Evolutionary conservation across 139 green algal genomes (phyloP), one percentile per base, ranked within the genome.

Genomic region (Chlorella sp.): DNA sequence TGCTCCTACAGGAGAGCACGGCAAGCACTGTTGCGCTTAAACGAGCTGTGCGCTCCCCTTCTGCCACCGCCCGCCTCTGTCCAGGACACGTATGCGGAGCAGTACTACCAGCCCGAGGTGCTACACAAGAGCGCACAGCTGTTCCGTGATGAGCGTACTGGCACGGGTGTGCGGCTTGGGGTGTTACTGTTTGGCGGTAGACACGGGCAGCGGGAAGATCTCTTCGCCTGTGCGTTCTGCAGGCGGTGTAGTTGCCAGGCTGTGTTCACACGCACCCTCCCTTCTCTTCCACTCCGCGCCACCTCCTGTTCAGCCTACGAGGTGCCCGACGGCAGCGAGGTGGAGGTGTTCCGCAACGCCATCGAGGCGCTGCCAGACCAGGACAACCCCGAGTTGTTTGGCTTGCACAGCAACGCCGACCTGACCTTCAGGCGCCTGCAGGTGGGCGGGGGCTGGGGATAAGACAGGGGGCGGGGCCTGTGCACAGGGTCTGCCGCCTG

Each of bases 401-500:
- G 97, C 15, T 90, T 99, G 90, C 95, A 99, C 88, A 87, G 94
- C 78, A 98, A 98, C 84, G 97, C 97, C 0, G 97, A 98, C 89
- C 91, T 99, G 41, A 98, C 96, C 55, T 99, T 98, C 94, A 91
- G 96, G 32, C 93, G 92, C 34, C 88, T 97, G n/a, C 94, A 98
- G 70, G 80, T 23, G 13, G 23, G 60, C 36, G n/a, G n/a, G n/a
- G n/a, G n/a, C n/a, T n/a, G n/a, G n/a, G n/a, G n/a, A n/a, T n/a
- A n/a, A n/a, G n/a, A n/a, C n/a, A n/a, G n/a, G n/a, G n/a, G n/a
- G n/a, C n/a, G n/a, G n/a, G n/a, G n/a, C n/a, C n/a, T n/a, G n/a
- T n/a, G n/a, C n/a, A n/a, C n/a, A n/a, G n/a, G n/a, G n/a, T n/a
- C n/a, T n/a, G n/a, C n/a, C n/a, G n/a, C n/a, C n/a, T n/a, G n/a